Conservation (phyloP, 2,329 filamentous ascomycete genomes). For the Paramyrothecium roridum region DNA sequence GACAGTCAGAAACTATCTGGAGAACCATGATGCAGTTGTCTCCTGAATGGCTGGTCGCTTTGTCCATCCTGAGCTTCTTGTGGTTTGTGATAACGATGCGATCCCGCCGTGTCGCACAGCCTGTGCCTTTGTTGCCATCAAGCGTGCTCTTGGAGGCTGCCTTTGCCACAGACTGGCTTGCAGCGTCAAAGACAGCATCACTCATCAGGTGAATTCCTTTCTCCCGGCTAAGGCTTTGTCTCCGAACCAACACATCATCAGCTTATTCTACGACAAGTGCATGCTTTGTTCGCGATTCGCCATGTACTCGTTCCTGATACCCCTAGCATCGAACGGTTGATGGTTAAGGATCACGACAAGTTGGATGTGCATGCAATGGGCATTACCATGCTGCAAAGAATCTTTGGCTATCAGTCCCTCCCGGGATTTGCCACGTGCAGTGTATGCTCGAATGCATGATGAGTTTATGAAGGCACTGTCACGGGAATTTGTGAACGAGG, state of each 20-base stretch:
- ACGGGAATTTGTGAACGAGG: not conserved
- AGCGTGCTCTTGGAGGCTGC: not conserved
- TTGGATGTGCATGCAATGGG: not conserved
- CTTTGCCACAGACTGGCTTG: not conserved
- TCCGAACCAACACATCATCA: not conserved
- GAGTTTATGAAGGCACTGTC: not conserved
- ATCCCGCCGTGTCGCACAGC: not conserved
- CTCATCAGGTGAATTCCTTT: not conserved
- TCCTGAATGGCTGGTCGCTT: too few species aligned
- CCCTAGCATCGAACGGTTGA: not conserved
- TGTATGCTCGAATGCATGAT: not conserved
- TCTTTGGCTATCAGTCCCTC: not conserved
- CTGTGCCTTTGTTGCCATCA: not conserved
- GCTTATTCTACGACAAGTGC: not conserved
- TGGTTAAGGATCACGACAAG: not conserved
- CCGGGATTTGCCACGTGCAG: not conserved
- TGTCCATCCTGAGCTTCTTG: too few species aligned
- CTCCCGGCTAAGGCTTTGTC: not conserved
- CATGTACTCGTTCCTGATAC: not conserved
- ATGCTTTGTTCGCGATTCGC: not conserved
- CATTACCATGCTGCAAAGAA: not conserved
- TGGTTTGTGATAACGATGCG: not conserved
- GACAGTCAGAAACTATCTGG: too few species aligned
- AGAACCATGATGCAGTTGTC: too few species aligned
- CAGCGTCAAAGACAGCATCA: not conserved